These are phyloP conservation scores for Pyrenochaeta sp. DNA, from an alignment of 2,329 filamentous ascomycete species.

Conservation along the genomic window DNA sequence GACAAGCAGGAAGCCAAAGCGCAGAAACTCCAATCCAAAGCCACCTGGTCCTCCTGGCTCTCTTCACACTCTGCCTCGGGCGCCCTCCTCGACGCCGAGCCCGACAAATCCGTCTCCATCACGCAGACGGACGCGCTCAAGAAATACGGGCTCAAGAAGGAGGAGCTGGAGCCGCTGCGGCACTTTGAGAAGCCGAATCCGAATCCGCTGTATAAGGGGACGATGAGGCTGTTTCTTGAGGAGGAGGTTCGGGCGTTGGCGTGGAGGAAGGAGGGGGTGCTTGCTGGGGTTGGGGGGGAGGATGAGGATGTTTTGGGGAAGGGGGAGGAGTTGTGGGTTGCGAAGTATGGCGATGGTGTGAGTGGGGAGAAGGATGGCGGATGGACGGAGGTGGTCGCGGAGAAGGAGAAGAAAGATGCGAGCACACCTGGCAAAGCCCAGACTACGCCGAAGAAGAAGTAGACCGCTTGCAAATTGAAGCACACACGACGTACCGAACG, in stretches of 20 bases:
- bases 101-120: constrained; percentile 9
- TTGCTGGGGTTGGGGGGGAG: constrained; percentile 2
- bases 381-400: too few relatives aligned
- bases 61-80: background rate
- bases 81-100: constrained; percentile 9
- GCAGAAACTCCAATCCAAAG: constrained; percentile 6
- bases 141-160: constrained; percentile 21
- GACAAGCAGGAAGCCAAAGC: constrained; percentile 5
- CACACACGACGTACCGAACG: too few relatives aligned
- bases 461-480: too few relatives aligned
- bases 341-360: constrained; percentile 11
- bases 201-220: constrained; percentile 12
- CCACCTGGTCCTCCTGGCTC: constrained; percentile 12
- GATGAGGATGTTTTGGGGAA: constrained; percentile 1
- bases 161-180: constrained; percentile 6
- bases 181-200: constrained; percentile 16
- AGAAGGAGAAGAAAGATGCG: background rate
- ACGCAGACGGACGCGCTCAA: constrained; percentile 20
- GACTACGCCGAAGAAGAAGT: constrained; percentile 20
- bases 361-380: background rate
- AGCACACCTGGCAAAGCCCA: constrained; percentile 3
- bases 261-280: constrained; percentile 14
- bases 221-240: constrained; percentile 16
- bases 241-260: constrained; percentile 9
- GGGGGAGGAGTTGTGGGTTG: constrained; percentile 14